Evolutionary conservation across 345 rosid genomes (phyloP).

Genomic region (Garcia nutans): DNA sequence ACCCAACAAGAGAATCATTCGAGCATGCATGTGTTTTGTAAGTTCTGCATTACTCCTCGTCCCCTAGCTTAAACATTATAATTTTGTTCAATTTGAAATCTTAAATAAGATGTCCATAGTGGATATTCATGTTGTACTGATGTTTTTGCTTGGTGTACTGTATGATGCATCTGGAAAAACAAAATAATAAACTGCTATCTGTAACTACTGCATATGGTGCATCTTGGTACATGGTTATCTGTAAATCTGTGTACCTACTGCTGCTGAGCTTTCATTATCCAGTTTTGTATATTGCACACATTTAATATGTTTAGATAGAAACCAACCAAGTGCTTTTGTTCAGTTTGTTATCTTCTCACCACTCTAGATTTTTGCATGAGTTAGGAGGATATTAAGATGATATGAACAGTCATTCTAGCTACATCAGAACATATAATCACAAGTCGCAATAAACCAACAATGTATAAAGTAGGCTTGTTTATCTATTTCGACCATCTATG

Average conservation of each 20-base stretch:
- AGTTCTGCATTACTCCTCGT: neutral
- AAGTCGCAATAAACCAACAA: too few species aligned
- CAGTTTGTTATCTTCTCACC: neutral
- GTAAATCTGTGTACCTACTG: neutral
- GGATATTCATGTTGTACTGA: slow-evolving; percentile 13
- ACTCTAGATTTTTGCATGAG: neutral
- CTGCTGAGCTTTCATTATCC: neutral
- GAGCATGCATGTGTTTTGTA: neutral
- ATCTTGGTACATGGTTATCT: slow-evolving; percentile 5
- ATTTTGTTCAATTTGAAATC: neutral
- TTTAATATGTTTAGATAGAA: neutral
- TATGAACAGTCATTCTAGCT: too few species aligned
- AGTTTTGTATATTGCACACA: neutral
- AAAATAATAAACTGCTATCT: neutral
- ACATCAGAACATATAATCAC: too few species aligned
- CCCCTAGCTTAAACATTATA: neutral
- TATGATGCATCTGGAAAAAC: too few species aligned
- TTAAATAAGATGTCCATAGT: neutral
- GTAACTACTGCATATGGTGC: neutral
- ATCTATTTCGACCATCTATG: too few species aligned
- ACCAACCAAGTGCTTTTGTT: neutral
- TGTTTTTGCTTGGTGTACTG: slow-evolving; percentile 18
- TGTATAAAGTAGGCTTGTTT: too few species aligned
- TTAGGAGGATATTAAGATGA: too few species aligned
- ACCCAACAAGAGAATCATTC: too few species aligned